Evolutionary conservation across 1,139 yeast species (phyloP).

Genomic region (Taphrina communis): DNA sequence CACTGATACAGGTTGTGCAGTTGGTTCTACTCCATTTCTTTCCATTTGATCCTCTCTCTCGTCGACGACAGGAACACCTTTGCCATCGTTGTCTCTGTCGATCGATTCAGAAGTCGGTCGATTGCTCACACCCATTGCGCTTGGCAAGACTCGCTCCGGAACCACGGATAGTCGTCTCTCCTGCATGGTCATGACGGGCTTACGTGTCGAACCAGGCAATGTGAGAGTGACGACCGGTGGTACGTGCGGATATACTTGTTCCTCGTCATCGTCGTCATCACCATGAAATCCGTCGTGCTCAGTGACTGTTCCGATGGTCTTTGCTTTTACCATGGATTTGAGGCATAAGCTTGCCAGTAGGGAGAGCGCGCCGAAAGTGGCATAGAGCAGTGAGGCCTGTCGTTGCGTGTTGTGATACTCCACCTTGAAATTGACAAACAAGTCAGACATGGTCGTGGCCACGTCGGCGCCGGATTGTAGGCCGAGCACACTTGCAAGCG

Average conservation of each 20-base stretch:
- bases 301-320: neutral
- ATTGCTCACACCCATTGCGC: too few relatives aligned
- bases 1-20: neutral
- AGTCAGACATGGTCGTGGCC: neutral
- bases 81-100: too few relatives aligned
- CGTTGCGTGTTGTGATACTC: conserved; percentile 15
- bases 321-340: neutral
- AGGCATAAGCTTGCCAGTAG: conserved; percentile 10
- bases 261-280: neutral
- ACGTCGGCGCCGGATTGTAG: neutral
- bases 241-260: neutral
- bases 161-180: neutral
- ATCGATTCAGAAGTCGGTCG: too few relatives aligned
- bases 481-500: neutral
- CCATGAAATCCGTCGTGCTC: neutral
- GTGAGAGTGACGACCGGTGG: neutral
- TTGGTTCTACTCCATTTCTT: neutral
- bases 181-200: neutral
- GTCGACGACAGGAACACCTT: too few relatives aligned
- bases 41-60: neutral
- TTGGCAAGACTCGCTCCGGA: neutral
- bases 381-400: conserved; percentile 10
- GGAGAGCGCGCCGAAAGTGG: conserved; percentile 8
- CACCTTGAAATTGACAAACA: neutral
- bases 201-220: neutral